phyloP scores from a whole-genome alignment of 306 rosid genomes.

The Rosa lucieae region DNA sequence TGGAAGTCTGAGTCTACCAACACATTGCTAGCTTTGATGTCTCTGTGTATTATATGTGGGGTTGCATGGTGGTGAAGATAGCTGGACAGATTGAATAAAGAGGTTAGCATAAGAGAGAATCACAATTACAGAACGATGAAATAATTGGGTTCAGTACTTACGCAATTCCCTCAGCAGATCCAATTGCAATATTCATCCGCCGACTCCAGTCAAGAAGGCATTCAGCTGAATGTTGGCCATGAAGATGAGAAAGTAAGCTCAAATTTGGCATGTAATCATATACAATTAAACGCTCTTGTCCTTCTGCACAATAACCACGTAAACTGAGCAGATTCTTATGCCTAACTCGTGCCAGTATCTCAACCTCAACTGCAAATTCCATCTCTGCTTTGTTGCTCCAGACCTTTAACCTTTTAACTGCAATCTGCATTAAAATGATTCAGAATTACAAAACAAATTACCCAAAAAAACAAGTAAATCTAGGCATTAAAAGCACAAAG shows the following conservation, averaged over 20 bases:
- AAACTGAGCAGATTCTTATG: constrained; percentile 94
- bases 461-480: not conserved
- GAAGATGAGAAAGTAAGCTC: constrained; percentile 94
- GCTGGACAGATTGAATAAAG: constrained; percentile 44
- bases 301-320: constrained; percentile 98
- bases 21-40: constrained; percentile 89
- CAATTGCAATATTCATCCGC: constrained; percentile 80
- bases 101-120: constrained; percentile 6
- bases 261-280: constrained; percentile 93
- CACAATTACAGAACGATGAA: not conserved
- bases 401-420: constrained; percentile 89
- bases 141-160: constrained; percentile 42
- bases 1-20: constrained; percentile 72
- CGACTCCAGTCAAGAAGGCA: constrained; percentile 84
- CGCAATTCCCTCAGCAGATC: constrained; percentile 93
- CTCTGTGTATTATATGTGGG: constrained; percentile 92
- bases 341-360: constrained; percentile 89
- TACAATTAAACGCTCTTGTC: constrained; percentile 89
- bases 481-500: not conserved
- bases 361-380: constrained; percentile 96
- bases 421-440: constrained; percentile 55
- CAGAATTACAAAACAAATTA: constrained; percentile 13
- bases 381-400: constrained; percentile 96
- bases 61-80: constrained; percentile 92
- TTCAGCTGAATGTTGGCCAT: constrained; percentile 91